Base-by-base conservation (phyloP, 2,329 filamentous ascomycete genomes). In the Arthroderma sp. region DNA sequence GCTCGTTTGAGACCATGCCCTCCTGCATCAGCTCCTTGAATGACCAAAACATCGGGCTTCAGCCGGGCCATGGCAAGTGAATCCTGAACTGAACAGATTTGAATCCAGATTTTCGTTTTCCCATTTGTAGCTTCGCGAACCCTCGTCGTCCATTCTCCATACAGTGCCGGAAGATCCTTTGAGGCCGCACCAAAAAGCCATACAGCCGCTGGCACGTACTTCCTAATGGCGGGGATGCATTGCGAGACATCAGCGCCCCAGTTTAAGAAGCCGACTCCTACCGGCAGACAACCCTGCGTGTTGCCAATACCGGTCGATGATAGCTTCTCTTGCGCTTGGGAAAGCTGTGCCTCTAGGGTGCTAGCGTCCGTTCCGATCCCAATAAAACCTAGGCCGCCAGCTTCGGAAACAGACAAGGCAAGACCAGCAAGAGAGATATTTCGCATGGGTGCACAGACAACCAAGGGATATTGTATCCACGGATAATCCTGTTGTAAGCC, bases 391-490 rank as follows among this genome's bases (percentile, higher is more conserved):
- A 74, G 49, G 3, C 71, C 72, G 4, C 72, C 70, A 30, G 74
- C 72, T 52, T 63, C 63, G 2, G 74, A 78, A 9, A 84, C 71
- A 38, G 77, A 72, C 29, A 78, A 64, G 2, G 80, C 77, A 2
- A 86, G 69, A 0, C 56, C 69, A 49, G 58, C 72, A 55, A 60
- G 70, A 53, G 71, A 66, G 44, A 85, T 75, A 31, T 78, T 68
- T 38, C 79, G 74, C 82, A 87, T 86, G 0, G 83, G 83, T 1
- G 80, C 82, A 33, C 70, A 68, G 38, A 72, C 66, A 29, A 86
- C 69, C 11, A 83, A 60, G 4, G 79, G 78, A 2, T 61, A 53
- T 32, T 66, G 60, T 5, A 68, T 71, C 77, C 78, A 82, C 51
- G 77, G 74, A 55, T 80, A 79, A 49, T 44, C 22, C n/a, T 45